Evolutionary conservation across 768 basidiomycete species (phyloP).

Genomic region (Pleurotus cornucopiae): DNA sequence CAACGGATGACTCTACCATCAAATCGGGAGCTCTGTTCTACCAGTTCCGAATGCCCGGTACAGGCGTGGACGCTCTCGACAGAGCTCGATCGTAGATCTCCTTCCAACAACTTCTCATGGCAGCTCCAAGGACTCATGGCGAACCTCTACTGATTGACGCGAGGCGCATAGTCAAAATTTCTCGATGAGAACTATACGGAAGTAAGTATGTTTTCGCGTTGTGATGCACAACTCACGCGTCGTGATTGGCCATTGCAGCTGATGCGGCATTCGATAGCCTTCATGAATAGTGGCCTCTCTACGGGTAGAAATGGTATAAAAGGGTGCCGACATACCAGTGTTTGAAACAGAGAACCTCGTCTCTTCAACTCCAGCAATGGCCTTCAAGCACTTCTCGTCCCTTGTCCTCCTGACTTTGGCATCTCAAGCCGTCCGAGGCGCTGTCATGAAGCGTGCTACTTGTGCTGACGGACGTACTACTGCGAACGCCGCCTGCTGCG

Average conservation of each 20-base stretch:
- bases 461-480: slow-evolving; percentile 13
- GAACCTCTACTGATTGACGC: neutral
- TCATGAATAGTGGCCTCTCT: neutral
- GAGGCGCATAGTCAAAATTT: neutral
- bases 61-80: neutral
- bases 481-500: slow-evolving; percentile 10
- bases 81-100: neutral
- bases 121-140: neutral
- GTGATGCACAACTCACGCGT: neutral
- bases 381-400: slow-evolving; percentile 6
- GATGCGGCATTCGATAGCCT: neutral
- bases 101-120: neutral
- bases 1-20: neutral
- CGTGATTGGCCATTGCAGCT: neutral
- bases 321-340: neutral
- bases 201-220: neutral
- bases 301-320: slow-evolving; percentile 3
- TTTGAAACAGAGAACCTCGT: neutral
- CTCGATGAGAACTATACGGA: neutral
- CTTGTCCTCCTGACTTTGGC: neutral
- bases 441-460: slow-evolving; percentile 12
- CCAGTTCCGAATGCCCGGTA: neutral
- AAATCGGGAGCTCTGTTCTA: neutral
- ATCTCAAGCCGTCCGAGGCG: neutral
- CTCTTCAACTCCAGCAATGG: slow-evolving; percentile 2